These are phyloP conservation scores for Pachyrhizus erosus DNA, from an alignment of 306 rosid genomes.

Conservation along the genomic window DNA sequence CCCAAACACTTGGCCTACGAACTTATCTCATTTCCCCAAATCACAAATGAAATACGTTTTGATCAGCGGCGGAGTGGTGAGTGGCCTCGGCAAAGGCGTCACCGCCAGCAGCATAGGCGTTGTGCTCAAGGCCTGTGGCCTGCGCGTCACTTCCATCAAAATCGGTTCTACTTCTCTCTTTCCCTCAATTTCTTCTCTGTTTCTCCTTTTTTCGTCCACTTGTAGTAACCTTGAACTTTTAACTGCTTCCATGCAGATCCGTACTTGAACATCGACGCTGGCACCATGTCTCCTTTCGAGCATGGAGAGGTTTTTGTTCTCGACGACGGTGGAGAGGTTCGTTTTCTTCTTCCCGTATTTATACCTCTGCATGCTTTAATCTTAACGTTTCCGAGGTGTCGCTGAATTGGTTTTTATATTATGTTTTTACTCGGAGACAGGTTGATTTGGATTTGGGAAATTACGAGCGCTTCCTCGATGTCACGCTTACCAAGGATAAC, in stretches of 20 bases:
- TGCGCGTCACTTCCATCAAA: slow-evolving; percentile 97
- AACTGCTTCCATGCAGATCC: slow-evolving; percentile 67
- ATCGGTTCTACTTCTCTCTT: slow-evolving; percentile 74
- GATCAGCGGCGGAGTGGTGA: slow-evolving; percentile 92
- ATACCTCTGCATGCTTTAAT: slow-evolving; percentile 16
- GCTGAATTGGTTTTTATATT: slow-evolving; percentile 21
- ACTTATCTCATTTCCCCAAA: background rate
- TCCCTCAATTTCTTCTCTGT: background rate
- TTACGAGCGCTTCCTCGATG: slow-evolving; percentile 94
- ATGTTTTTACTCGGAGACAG: slow-evolving; percentile 47
- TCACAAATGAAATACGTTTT: slow-evolving; percentile 83
- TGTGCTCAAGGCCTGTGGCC: slow-evolving; percentile 95
- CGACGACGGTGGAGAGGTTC: slow-evolving; percentile 94
- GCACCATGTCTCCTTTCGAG: slow-evolving; percentile 99
- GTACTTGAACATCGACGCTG: slow-evolving; percentile 96
- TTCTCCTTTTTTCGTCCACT: background rate
- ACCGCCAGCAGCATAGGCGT: slow-evolving; percentile 99
- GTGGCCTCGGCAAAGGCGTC: slow-evolving; percentile 99
- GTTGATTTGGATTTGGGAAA: slow-evolving; percentile 99
- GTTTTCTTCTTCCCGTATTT: slow-evolving; percentile 39
- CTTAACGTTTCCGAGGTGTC: slow-evolving; percentile 19
- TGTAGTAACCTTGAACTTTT: background rate
- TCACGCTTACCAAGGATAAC: slow-evolving; percentile 87
- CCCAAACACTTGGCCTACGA: slow-evolving; percentile 51
- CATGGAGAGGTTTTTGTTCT: slow-evolving; percentile 99